Conservation (phyloP, 2,329 filamentous ascomycete species). For the Alternaria novae-zelandiae region DNA sequence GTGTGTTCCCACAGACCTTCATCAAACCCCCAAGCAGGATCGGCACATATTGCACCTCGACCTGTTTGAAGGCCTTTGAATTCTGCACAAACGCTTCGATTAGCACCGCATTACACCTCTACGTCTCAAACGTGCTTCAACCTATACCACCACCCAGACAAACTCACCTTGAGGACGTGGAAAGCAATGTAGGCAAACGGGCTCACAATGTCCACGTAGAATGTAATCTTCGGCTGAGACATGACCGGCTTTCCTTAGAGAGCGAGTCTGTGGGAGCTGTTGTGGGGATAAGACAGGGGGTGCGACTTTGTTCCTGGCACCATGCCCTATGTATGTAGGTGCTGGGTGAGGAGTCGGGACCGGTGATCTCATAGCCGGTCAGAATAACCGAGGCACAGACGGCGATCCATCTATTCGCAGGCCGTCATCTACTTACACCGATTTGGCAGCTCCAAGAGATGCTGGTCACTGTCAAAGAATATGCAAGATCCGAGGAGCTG, state of each 20-base stretch:
- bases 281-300: neutral
- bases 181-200: conserved; percentile 68
- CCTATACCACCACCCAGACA: neutral
- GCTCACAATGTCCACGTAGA: conserved; percentile 66
- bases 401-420: neutral
- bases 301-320: neutral
- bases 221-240: conserved; percentile 58
- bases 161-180: conserved; percentile 59
- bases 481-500: neutral
- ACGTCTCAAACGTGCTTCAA: neutral
- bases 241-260: conserved; percentile 36
- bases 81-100: conserved; percentile 49
- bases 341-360: neutral
- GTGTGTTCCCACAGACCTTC: conserved; percentile 60
- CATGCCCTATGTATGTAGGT: neutral
- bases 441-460: neutral
- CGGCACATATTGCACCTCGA: conserved; percentile 63
- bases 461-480: neutral
- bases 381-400: conserved; percentile 4
- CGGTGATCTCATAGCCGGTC: neutral
- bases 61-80: conserved; percentile 61
- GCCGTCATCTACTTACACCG: neutral
- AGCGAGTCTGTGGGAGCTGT: neutral
- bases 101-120: neutral
- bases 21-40: conserved; percentile 67